phyloP scores from a whole-genome alignment of 345 rosid species.

The Leavenworthia alabamica region DNA sequence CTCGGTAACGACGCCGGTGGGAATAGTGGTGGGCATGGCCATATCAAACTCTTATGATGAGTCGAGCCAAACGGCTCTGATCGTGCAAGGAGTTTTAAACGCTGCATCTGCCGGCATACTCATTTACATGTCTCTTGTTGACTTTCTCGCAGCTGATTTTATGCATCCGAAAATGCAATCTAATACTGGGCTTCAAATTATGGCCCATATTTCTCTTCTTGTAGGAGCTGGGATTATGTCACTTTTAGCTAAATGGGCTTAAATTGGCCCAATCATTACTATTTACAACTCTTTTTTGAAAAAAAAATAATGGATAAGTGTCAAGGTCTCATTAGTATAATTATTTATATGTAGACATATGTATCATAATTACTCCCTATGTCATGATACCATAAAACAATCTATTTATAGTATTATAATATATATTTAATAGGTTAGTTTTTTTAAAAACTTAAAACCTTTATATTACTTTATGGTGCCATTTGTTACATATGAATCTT shows the following conservation, averaged over 20 bases:
- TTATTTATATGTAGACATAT: too few relatives aligned
- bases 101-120: constrained; percentile 60
- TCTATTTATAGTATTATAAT: too few relatives aligned
- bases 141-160: constrained; percentile 55
- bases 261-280: neutral
- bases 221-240: constrained; percentile 51
- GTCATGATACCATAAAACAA: too few relatives aligned
- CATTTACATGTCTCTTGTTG: constrained; percentile 68
- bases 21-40: constrained; percentile 49
- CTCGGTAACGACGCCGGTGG: constrained; percentile 50
- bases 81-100: constrained; percentile 46
- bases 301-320: too few relatives aligned
- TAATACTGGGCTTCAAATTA: constrained; percentile 37
- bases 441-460: too few relatives aligned
- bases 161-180: constrained; percentile 43
- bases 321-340: too few relatives aligned
- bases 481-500: too few relatives aligned
- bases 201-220: constrained; percentile 38
- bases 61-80: constrained; percentile 35
- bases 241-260: constrained; percentile 35
- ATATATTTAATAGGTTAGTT: too few relatives aligned
- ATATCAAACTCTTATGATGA: constrained; percentile 37
- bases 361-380: too few relatives aligned
- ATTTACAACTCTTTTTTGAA: too few relatives aligned
- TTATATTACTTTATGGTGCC: too few relatives aligned